These are phyloP conservation scores for Cryphonectria radicalis DNA, from an alignment of 2,329 filamentous ascomycete genomes.

Conservation along the genomic window DNA sequence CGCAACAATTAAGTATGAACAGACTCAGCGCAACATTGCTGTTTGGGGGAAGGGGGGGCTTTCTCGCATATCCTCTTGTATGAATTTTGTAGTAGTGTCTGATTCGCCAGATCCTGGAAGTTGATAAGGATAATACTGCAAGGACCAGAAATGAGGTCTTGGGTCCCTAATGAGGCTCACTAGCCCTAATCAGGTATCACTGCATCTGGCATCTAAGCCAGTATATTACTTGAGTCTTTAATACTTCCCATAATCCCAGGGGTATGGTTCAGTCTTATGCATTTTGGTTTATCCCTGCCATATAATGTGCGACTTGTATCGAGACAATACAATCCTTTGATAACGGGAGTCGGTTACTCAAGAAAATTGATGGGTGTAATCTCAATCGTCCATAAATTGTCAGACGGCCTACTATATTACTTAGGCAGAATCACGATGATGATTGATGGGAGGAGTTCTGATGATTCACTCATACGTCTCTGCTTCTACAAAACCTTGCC, in stretches of 20 bases:
- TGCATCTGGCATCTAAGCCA: neutral
- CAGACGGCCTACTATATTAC: too few species aligned
- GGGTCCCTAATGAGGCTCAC: neutral
- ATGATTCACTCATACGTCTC: too few species aligned
- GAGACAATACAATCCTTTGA: neutral
- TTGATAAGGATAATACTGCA: neutral
- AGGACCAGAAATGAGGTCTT: neutral
- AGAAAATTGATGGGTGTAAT: neutral
- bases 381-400: too few species aligned
- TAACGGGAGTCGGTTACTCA: neutral
- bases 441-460: too few species aligned
- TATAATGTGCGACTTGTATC: neutral
- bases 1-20: neutral
- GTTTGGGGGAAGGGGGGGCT: neutral
- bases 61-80: neutral
- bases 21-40: neutral
- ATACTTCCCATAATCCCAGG: neutral
- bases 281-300: constrained; percentile 34
- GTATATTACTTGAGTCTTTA: neutral
- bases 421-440: too few species aligned
- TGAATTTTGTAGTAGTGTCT: neutral
- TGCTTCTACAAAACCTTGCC: too few species aligned
- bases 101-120: neutral
- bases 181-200: neutral
- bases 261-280: neutral